Evolutionary conservation across 1,284 basidiomycete species (phyloP), one percentile per base, ranked within the genome.

Genomic region (Inonotus hispidus): DNA sequence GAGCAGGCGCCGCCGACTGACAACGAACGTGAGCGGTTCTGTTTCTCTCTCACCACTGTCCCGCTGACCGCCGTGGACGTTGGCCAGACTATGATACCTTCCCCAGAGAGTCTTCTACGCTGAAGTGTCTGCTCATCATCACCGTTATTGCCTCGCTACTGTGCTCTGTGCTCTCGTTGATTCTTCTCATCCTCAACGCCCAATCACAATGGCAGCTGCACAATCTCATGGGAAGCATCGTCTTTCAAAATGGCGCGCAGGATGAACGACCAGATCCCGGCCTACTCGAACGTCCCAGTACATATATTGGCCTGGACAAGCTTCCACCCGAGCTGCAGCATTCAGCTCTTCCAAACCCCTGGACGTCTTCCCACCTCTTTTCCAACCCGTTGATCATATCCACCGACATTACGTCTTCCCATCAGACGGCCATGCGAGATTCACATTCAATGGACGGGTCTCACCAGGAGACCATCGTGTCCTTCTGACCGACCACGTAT

Each of bases 1-100:
- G 35, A 29, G 16, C 19, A 50, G 37, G 25, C 50, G 19, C 13
- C 32, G 19, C 32, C 32, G 27, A 16, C 5, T 4, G 14, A 32
- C 50, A 27, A 52, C 16, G 41, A 43, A 66, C 85, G 84, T 38
- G 92, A 71, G 43, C 81, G 80, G 19, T 94, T 84, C 11, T 81
- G 78, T 1, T 94, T 93, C 64, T n/a, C 88, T 88, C 74, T 97
- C 94, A 68, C 32, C 90, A 19, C 14, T 6, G 14, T 43, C 2
- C 14, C 14, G 10, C 41, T 43, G 41, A 43, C 7, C 19, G 10
- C 7, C 19, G 10, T 43, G 41, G 14, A 14, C 14, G 14, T 8
- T 4, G 32, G 14, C 14, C n/a, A 6, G 32, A 13, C 5, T n/a
- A 13, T 32, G 27, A n/a, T n/a, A n/a, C n/a, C n/a, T 21, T 27